Evolutionary conservation across 2,329 filamentous ascomycete genomes (phyloP), one percentile per base, ranked within the genome.

Genomic region (Aspergillus tubingensis): DNA sequence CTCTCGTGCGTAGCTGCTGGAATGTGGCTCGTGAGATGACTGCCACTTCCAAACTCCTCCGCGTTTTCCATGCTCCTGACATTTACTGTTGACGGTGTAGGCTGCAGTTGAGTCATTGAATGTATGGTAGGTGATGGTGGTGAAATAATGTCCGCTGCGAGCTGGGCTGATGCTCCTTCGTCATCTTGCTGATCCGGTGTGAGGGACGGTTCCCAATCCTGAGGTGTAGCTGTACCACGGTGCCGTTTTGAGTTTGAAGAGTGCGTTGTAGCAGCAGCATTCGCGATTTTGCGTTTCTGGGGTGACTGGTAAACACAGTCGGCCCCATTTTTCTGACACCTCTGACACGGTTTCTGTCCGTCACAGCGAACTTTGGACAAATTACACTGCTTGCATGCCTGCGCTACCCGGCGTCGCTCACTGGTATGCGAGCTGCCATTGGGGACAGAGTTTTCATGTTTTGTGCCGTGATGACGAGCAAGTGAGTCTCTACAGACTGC

Each of bases 361-460:
- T 56, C 54, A 56, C 54, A 56, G 17, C 41, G 41, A 8, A 56
- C 41, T 32, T 56, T 56, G 54, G 54, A 56, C n/a, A 36, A 27
- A 19, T 56, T 48, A 13, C 54, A 56, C 3, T 21, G 54, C 41
- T 48, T 56, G 54, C 54, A 56, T 21, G 54, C 54, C 17, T 36
- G 41, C n/a, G 54, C 41, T n/a, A 56, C 54, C 30, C 54, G 54
- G 19, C 54, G 54, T 48, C 41, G 41, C 21, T 25, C 54, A 39
- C 8, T 47, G 43, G 43, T 23, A 8, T 23, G 32, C 32, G 25
- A 8, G 23, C 19, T 43, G 3, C 19, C 30, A 54, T 23, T 25
- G 7, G 7, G 7, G 13, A 17, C 17, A 13, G 8, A 10, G 10
- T 47, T 25, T 21, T 23, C 13, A 48, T 56, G 54, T 5, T 19